Conservation (phyloP, 2,329 filamentous ascomycete species). For the Aspergillus arachidicola region DNA sequence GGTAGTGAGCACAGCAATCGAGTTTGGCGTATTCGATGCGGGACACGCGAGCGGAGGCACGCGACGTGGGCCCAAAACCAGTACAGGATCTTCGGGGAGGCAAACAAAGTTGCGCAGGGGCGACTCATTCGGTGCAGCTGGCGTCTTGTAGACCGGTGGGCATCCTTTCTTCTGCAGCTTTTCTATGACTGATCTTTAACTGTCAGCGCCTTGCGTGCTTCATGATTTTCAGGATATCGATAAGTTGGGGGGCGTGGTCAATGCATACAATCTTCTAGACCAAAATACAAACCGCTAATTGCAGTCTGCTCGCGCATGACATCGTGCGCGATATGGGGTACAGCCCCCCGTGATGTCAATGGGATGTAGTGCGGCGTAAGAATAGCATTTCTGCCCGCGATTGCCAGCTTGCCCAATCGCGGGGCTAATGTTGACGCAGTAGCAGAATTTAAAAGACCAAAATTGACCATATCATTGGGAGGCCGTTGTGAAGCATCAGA, state of each 20-base stretch:
- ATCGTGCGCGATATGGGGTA: slow-evolving; percentile 90
- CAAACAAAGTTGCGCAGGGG: slow-evolving; percentile 77
- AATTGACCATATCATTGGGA: slow-evolving; percentile 40
- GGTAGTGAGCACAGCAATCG: slow-evolving; percentile 79
- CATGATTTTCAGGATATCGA: background rate
- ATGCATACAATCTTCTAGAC: slow-evolving; percentile 88
- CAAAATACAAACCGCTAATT: slow-evolving; percentile 74
- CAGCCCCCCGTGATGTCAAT: slow-evolving; percentile 76
- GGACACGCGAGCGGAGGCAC: slow-evolving; percentile 74
- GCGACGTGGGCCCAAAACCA: slow-evolving; percentile 76
- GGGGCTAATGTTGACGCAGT: slow-evolving; percentile 47
- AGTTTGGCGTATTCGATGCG: slow-evolving; percentile 66
- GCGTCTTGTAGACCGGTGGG: slow-evolving; percentile 55
- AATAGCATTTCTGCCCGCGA: slow-evolving; percentile 66
- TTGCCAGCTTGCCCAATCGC: slow-evolving; percentile 67
- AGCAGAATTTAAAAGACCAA: slow-evolving; percentile 38
- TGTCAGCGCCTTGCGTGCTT: slow-evolving; percentile 28
- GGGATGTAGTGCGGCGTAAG: slow-evolving; percentile 82
- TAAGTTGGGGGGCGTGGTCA: background rate
- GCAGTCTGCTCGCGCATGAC: slow-evolving; percentile 67
- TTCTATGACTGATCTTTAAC: slow-evolving; percentile 61
- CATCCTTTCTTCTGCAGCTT: slow-evolving; percentile 47
- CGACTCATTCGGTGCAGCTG: slow-evolving; percentile 49
- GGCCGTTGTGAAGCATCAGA: slow-evolving; percentile 22
- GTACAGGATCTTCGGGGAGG: slow-evolving; percentile 64